Base-by-base conservation (phyloP, 2,329 filamentous ascomycete species). In the Albifimbria verrucaria region DNA sequence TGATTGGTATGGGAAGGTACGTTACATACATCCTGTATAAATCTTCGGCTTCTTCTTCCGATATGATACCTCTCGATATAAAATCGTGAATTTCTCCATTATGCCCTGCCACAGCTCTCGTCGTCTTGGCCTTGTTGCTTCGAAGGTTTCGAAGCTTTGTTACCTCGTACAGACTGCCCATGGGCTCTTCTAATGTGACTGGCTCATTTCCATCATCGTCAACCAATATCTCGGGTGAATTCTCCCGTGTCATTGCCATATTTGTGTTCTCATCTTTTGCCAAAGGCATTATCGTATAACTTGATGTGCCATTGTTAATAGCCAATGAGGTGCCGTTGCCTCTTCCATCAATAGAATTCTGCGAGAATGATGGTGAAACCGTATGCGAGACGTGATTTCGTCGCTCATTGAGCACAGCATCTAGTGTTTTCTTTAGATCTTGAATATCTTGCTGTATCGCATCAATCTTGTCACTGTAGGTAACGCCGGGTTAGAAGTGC, bases 301-400 rank as follows among this genome's bases (percentile, higher is more conserved):
- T 60, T 54, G 53, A 65, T 59, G 51, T 69, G 51, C 26, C 70
- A 63, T 18, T 32, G 58, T 39, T 68, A 59, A 50, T 66, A 64
- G 23, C 62, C 57, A 20, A 61, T 58, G 56, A 58, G 63, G 24
- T 32, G 12, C 53, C 54, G 7, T 45, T 41, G 3, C 46, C 42
- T 2, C 41, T 21, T 7, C 53, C 49, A 17, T 25, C 43, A 6
- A 39, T n/a, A 3, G 28, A 12, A 9, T 46, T 48, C 4, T 44
- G 46, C 12, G 12, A 17, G 5, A 15, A 17, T 39, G 32, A 12
- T 39, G 32, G 5, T 6, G 6, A 6, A 39, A 17, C 32, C 18
- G 11, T 12, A 39, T 39, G 32, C 18, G 32, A 17, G 15, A n/a
- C 4, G 12, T 17, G 15, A n/a, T 12, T 4, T 39, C 12, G 18